Percentiles rank a stretch among this genome's conserved stretches.
These are phyloP conservation scores for Jaltomata sinuosa DNA, from an alignment of 257 asterid species.

Conservation along the genomic window DNA sequence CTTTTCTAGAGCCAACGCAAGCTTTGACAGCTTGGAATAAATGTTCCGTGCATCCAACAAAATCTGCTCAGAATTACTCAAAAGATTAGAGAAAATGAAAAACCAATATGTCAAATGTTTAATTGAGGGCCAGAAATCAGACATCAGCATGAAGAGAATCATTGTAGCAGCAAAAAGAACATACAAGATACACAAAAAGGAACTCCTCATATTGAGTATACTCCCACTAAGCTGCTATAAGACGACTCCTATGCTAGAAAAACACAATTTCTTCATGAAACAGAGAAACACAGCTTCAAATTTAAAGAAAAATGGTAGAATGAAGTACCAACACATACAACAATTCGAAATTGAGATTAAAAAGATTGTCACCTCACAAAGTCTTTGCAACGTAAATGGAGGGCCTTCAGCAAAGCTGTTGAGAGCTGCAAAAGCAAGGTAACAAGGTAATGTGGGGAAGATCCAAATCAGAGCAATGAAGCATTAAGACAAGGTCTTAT, in stretches of 20 bases:
- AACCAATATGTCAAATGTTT: not conserved
- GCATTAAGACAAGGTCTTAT: not conserved
- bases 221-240: not conserved
- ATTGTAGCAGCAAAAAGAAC: not conserved
- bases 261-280: not conserved
- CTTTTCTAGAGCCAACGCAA: conserved; percentile 93
- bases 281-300: not conserved
- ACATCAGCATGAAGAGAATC: not conserved
- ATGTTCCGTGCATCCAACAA: conserved; percentile 69
- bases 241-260: not conserved
- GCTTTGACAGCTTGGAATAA: conserved; percentile 76
- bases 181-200: not conserved
- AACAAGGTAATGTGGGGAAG: not conserved
- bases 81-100: not conserved
- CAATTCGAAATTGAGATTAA: not conserved
- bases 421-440: conserved; percentile 58
- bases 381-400: conserved; percentile 94
- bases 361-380: conserved; percentile 64
- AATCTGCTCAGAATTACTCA: conserved; percentile 44
- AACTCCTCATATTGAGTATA: not conserved
- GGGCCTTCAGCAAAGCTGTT: conserved; percentile 81
- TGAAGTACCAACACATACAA: not conserved
- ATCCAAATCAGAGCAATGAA: not conserved
- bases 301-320: not conserved
- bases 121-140: not conserved